These are phyloP conservation scores for Cordia subcordata DNA, from an alignment of 257 asterid genomes.

Conservation along the genomic window DNA sequence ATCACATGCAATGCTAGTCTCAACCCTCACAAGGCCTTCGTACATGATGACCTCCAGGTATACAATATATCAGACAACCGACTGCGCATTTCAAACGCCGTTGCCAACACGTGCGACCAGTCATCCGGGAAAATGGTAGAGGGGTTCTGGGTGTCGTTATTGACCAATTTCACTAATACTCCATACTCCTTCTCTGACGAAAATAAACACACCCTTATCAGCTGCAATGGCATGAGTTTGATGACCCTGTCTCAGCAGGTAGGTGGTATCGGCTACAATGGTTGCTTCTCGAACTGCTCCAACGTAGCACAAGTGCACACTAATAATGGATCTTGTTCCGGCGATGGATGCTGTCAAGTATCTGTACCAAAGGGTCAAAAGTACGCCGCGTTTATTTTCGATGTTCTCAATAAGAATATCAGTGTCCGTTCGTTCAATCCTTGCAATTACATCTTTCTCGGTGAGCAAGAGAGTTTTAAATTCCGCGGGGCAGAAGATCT, in stretches of 20 bases:
- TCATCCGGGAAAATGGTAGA: too few relatives aligned
- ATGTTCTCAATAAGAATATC: slow-evolving; percentile 28
- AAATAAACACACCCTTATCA: slow-evolving; percentile 49
- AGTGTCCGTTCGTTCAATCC: slow-evolving; percentile 1
- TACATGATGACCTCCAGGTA: too few relatives aligned
- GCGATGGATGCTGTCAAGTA: slow-evolving; percentile 70
- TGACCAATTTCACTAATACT: too few relatives aligned
- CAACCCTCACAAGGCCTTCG: too few relatives aligned
- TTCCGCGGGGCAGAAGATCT: too few relatives aligned
- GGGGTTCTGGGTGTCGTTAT: too few relatives aligned
- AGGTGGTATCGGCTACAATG: slow-evolving; percentile 25
- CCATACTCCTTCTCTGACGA: slow-evolving; percentile 28
- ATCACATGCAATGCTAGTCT: too few relatives aligned
- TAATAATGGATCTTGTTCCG: slow-evolving; percentile 42
- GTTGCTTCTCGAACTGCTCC: slow-evolving; percentile 48
- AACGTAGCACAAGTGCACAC: slow-evolving; percentile 24
- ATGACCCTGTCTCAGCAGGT: slow-evolving; percentile 23
- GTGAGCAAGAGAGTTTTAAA: too few relatives aligned
- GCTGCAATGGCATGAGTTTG: slow-evolving; percentile 53
- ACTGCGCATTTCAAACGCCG: slow-evolving; percentile 16
- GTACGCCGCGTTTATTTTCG: background rate
- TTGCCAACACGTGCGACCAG: too few relatives aligned
- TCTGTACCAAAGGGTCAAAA: slow-evolving; percentile 51
- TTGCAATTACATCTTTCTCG: too few relatives aligned
- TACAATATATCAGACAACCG: slow-evolving; percentile 9